Evolutionary conservation across 345 rosid species (phyloP), one percentile per base, ranked within the genome.

Genomic region (Leavenworthia alabamica): DNA sequence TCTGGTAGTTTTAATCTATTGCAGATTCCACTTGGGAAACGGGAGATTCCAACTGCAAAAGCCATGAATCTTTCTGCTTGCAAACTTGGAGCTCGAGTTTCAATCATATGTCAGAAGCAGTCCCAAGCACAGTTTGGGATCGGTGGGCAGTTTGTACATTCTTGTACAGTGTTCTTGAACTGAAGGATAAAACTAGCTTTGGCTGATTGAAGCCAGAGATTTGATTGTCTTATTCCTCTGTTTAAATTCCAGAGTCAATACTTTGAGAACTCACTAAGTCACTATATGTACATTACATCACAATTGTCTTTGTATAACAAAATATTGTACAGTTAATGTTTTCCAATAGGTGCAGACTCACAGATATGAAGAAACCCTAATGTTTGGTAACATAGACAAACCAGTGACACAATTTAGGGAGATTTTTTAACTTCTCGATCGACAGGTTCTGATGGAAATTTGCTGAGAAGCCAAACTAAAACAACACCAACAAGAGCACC

Each of bases 401-500:
- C 22, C 48, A 52, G 31, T 5, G 26, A 42, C n/a, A 33, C 1
- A n/a, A 8, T 11, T 41, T 65, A 48, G 5, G 47, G 31, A 56
- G 47, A 29, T 26, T 44, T 73, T 9, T 72, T 59, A 33, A 28
- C 51, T 14, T 72, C 70, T 58, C 71, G 60, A 17, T 79, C 80
- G 15, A 61, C 67, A 72, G 79, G 60, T 52, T 58, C 74, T 9
- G 83, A 66, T 26, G 98, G 98, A 70, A 86, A 66, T 70, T 72
- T 88, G 75, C 90, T 80, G 22, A 91, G 77, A 54, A 84, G 81
- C 96, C 95, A 91, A 47, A 91, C 90, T 15, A 91, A 81, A 63
- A 83, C 69, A 17, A 81, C 98, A 51, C 94, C 94, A 6, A 88
- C 61, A 48, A 90, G 89, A 46, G 94, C 96, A 57, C 96, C 98